Conservation (phyloP, 2,329 filamentous ascomycete genomes). For the Penicillium olsonii region DNA sequence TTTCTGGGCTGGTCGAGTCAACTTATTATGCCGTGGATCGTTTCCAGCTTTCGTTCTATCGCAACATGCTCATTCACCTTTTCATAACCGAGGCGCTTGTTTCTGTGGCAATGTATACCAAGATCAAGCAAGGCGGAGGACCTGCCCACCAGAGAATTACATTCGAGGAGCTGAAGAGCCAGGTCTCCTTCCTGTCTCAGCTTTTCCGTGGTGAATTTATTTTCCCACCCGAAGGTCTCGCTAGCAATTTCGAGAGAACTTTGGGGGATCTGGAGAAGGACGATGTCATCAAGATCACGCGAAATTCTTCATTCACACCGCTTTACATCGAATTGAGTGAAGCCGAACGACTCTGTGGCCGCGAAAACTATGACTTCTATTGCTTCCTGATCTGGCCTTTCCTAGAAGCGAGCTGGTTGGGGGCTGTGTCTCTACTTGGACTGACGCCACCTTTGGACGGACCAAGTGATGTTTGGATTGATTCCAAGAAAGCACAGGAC, state of each 20-base stretch:
- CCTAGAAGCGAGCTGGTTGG: constrained; percentile 91
- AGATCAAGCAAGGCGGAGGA: constrained; percentile 87
- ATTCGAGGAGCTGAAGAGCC: constrained; percentile 70
- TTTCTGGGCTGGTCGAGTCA: constrained; percentile 79
- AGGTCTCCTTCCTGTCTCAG: constrained; percentile 87
- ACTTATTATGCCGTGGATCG: constrained; percentile 94
- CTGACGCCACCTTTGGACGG: constrained; percentile 69
- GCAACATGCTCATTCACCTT: constrained; percentile 98
- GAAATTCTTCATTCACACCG: constrained; percentile 54
- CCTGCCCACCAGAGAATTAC: constrained; percentile 76
- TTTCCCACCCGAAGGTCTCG: constrained; percentile 83
- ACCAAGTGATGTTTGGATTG: constrained; percentile 74
- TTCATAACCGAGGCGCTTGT: constrained; percentile 94
- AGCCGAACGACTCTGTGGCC: constrained; percentile 71
- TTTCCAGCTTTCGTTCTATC: constrained; percentile 96
- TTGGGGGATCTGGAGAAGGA: constrained; percentile 76
- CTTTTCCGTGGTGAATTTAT: constrained; percentile 97
- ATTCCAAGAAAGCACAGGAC: constrained; percentile 74
- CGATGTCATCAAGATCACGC: constrained; percentile 69
- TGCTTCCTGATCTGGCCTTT: constrained; percentile 99
- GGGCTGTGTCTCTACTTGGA: constrained; percentile 83
- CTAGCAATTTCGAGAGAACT: constrained; percentile 77
- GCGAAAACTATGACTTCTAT: constrained; percentile 98
- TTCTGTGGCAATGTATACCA: constrained; percentile 84
- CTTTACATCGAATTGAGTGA: constrained; percentile 75